Conservation (phyloP, 495 filamentous ascomycete genomes). For the Staphylotrichum longicolle region DNA sequence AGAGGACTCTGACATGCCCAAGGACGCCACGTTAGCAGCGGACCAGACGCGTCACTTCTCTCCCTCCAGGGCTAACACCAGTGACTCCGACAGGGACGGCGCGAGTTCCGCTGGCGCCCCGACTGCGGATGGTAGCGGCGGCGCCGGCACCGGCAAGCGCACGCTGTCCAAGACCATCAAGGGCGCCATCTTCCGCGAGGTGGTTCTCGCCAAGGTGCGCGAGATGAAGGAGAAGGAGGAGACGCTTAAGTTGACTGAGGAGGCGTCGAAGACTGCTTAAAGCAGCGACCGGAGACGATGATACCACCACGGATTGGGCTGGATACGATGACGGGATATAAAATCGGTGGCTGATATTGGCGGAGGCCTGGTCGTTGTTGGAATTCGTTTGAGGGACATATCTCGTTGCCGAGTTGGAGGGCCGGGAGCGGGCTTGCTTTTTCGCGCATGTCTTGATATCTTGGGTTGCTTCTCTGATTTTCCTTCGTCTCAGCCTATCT, state of each 20-base stretch:
- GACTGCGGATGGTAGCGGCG: conserved; percentile 5
- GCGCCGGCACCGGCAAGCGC: conserved; percentile 50
- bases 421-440: no score
- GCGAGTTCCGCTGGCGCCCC: conserved; percentile 12
- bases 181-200: conserved; percentile 91
- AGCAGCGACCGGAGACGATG: not conserved
- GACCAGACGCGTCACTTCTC: conserved; percentile 46
- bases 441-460: not conserved
- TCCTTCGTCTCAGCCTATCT: not conserved
- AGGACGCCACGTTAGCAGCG: conserved; percentile 59
- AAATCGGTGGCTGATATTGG: not conserved
- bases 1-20: conserved; percentile 61
- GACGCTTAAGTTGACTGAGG: conserved; percentile 62
- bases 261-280: conserved; percentile 26
- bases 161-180: conserved; percentile 74
- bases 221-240: conserved; percentile 89
- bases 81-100: conserved; percentile 24
- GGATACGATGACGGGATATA: not conserved
- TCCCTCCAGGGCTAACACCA: conserved; percentile 9
- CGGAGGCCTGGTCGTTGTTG: no score
- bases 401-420: no score
- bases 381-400: no score
- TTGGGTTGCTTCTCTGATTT: not conserved
- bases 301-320: not conserved
- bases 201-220: conserved; percentile 93